phyloP scores from a whole-genome alignment of 768 basidiomycete genomes.

The Harrya chromipes region DNA sequence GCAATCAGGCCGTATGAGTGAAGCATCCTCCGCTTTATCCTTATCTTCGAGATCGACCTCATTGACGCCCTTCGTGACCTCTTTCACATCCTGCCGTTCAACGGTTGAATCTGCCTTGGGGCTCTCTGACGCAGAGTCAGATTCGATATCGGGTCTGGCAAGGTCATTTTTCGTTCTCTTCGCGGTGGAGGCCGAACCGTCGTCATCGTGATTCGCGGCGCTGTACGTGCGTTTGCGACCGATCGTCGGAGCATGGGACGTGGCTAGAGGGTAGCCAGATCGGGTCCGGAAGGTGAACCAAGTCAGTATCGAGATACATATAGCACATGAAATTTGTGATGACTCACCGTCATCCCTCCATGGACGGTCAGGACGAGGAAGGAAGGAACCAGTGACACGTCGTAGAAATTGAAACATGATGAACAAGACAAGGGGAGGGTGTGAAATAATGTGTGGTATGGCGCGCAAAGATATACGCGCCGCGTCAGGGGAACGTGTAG shows the following conservation, averaged over 20 bases:
- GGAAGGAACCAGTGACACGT: constrained; percentile 65
- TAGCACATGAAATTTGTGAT: no score
- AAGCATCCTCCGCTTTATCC: constrained; percentile 9
- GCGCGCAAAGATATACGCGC: neutral
- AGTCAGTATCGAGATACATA: constrained; percentile 8
- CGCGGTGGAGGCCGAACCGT: constrained; percentile 24
- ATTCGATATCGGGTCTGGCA: constrained; percentile 29
- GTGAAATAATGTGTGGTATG: neutral
- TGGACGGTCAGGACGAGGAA: constrained; percentile 68
- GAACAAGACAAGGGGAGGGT: neutral
- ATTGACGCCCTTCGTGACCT: constrained; percentile 68
- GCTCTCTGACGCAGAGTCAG: constrained; percentile 19
- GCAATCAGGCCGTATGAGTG: constrained; percentile 27
- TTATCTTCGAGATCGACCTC: constrained; percentile 59
- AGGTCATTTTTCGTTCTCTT: constrained; percentile 34
- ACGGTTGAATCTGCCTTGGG: constrained; percentile 11
- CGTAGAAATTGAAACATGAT: constrained; percentile 66
- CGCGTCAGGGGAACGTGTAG: neutral
- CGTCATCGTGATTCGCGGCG: constrained; percentile 39
- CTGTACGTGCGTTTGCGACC: constrained; percentile 66
- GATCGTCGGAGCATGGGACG: constrained; percentile 69
- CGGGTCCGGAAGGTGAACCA: constrained; percentile 8
- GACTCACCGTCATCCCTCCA: constrained; percentile 74
- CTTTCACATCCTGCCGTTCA: constrained; percentile 54
- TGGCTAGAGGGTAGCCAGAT: constrained; percentile 42